These are phyloP conservation scores for Dendrobium officinale DNA, from an alignment of 106 monocot genomes.

Conservation along the genomic window DNA sequence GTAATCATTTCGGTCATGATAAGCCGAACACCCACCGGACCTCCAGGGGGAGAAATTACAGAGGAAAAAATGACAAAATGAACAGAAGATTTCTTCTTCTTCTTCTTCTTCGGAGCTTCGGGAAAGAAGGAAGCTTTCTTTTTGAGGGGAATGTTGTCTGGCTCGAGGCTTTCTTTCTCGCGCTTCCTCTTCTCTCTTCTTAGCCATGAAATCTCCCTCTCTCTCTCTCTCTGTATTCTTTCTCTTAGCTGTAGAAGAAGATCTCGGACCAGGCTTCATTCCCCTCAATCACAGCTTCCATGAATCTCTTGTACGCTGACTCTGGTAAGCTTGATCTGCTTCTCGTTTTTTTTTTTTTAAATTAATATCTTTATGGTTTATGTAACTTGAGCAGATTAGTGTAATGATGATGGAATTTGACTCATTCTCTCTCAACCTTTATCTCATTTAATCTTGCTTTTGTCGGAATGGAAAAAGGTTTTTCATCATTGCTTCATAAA, in stretches of 20 bases:
- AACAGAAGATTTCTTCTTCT: background rate
- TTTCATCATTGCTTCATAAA: slow-evolving; percentile 2
- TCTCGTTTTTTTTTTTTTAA: background rate
- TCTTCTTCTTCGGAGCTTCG: background rate
- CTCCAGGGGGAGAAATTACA: slow-evolving; percentile 10
- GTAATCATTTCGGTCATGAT: slow-evolving; percentile 19
- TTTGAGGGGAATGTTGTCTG: slow-evolving; percentile 31
- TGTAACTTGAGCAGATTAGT: background rate
- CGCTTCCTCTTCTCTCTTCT: background rate
- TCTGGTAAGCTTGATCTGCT: too few relatives aligned
- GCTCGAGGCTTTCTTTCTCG: slow-evolving; percentile 13
- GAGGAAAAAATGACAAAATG: background rate
- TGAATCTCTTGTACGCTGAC: background rate
- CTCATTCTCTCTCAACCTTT: background rate
- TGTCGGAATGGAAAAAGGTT: background rate
- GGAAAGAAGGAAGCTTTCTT: slow-evolving; percentile 17
- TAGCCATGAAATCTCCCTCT: too few relatives aligned
- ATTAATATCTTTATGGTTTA: background rate
- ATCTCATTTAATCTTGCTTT: background rate
- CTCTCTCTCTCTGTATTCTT: background rate
- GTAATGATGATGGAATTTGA: slow-evolving; percentile 4
- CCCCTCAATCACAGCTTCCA: slow-evolving; percentile 70
- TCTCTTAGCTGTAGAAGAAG: background rate
- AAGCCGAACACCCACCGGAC: background rate
- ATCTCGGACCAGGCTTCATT: slow-evolving; percentile 97